Base-by-base conservation (phyloP, 2,329 filamentous ascomycete species). In the Fusarium sp. region DNA sequence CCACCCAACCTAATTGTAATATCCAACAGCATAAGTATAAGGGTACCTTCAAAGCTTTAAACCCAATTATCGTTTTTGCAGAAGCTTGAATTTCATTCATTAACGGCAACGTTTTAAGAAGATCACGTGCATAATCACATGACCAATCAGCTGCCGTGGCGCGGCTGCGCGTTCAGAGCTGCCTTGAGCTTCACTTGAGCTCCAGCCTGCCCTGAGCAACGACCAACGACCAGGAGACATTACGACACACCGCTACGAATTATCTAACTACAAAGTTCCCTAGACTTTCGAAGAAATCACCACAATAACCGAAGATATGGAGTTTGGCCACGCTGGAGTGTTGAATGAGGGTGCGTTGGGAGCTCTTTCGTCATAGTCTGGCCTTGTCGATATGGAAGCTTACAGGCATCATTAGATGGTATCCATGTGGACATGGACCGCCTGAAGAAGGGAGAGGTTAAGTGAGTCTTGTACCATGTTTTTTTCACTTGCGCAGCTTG, bases 381-480 rank as follows among this genome's bases (percentile, higher is more conserved):
- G 53, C 49, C 53, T 50, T 27, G 47, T 53, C 35, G 56, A 53
- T 38, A 54, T 49, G 49, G 66, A 60, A 66, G 65, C 70, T 71
- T 49, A 70, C 58, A 27, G 37, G 52, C 48, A 48, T 39, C 35
- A 51, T 43, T 72, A 98, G 95, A 99, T 93, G 95, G 95, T 76
- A 98, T 99, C 76, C 95, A 99, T 78, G 84, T 99, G 71, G 95
- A 99, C 76, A 99, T 99, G 95, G 92, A 98, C 73, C 90, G 95
- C 74, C 82, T 99, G 78, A 99, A 99, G 88, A 95, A 93, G 79
- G 95, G 95, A 62, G 95, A 99, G 82, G 94, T 99, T 76, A 99
- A 99, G 93, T 97, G 82, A 80, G 92, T 81, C 62, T 31, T 19
- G 8, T 6, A 44, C 31, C 17, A 6, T 11, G 6, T 3, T 6